Evolutionary conservation across 768 basidiomycete genomes (phyloP).

Genomic region (Pleurotus giganteus): DNA sequence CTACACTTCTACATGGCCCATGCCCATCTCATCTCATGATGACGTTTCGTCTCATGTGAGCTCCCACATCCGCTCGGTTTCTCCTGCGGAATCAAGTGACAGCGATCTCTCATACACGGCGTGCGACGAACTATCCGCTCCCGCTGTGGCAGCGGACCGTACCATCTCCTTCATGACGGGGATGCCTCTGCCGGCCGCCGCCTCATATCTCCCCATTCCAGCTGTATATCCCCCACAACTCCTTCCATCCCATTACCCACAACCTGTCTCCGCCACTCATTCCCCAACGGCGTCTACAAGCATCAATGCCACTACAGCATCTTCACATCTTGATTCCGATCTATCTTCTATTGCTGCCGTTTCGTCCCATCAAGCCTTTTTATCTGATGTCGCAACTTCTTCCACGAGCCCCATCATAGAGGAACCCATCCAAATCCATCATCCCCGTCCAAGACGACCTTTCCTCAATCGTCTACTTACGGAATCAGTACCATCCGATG

Average conservation of each 20-base stretch:
- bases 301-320: neutral
- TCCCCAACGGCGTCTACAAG: neutral
- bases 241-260: neutral
- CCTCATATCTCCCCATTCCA: neutral
- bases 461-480: slow-evolving; percentile 45
- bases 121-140: neutral
- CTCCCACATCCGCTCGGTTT: neutral
- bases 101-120: slow-evolving; percentile 9
- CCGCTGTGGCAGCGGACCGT: neutral
- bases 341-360: slow-evolving; percentile 6
- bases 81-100: slow-evolving; percentile 10
- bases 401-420: slow-evolving; percentile 19
- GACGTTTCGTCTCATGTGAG: slow-evolving; percentile 1
- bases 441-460: slow-evolving; percentile 43
- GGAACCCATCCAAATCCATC: slow-evolving; percentile 35
- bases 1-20: neutral
- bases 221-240: neutral
- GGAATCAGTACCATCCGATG: slow-evolving; percentile 38
- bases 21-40: neutral
- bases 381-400: neutral
- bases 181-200: neutral
- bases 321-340: slow-evolving; percentile 8
- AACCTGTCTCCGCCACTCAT: slow-evolving; percentile 8
- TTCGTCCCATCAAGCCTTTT: neutral
- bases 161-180: neutral